These are phyloP conservation scores for Arxiozyma bovina DNA, from an alignment of 1,139 yeast species.

Conservation along the genomic window DNA sequence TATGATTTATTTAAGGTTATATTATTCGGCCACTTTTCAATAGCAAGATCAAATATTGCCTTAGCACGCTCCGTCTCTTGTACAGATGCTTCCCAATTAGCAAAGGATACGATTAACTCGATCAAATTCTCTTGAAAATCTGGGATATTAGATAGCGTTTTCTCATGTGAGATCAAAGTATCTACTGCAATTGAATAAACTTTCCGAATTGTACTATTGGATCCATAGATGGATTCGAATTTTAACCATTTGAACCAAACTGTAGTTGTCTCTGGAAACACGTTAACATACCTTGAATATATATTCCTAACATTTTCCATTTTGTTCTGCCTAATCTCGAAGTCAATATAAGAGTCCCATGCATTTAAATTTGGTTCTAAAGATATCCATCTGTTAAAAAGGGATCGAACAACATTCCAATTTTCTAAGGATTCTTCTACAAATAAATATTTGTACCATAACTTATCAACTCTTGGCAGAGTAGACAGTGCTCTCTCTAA, in stretches of 20 bases:
- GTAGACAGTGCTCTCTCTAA: constrained; percentile 68
- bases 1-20: constrained; percentile 39
- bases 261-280: constrained; percentile 42
- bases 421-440: constrained; percentile 76
- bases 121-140: constrained; percentile 29
- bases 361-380: constrained; percentile 58
- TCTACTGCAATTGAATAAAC: constrained; percentile 66
- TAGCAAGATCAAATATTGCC: constrained; percentile 43
- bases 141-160: neutral
- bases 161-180: constrained; percentile 31
- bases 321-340: constrained; percentile 59
- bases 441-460: constrained; percentile 78
- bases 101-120: constrained; percentile 45
- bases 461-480: constrained; percentile 70
- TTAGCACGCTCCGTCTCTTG: constrained; percentile 60
- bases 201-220: constrained; percentile 42
- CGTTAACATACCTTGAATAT: constrained; percentile 47
- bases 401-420: constrained; percentile 48
- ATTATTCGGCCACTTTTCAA: constrained; percentile 38
- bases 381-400: constrained; percentile 73
- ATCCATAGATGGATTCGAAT: constrained; percentile 52
- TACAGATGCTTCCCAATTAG: constrained; percentile 61
- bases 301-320: constrained; percentile 47
- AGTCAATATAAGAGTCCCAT: constrained; percentile 67
- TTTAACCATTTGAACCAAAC: constrained; percentile 62